These are phyloP conservation scores for Leptodontidium sp. DNA, from an alignment of 2,329 filamentous ascomycete species.

Conservation along the genomic window DNA sequence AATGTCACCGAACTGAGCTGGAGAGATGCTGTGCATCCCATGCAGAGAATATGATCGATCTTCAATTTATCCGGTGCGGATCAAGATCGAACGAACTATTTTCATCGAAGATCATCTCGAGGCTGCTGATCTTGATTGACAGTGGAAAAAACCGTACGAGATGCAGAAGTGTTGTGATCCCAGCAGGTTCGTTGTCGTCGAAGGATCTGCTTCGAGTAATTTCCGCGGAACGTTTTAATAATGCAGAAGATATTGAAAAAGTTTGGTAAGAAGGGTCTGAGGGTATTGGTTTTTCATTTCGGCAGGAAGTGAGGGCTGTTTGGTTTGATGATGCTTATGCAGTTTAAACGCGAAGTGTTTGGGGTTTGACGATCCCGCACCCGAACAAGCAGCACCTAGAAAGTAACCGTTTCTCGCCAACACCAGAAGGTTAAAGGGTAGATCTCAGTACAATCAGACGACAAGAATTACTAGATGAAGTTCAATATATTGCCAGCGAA, in stretches of 20 bases:
- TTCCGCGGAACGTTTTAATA: neutral
- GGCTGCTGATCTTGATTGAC: neutral
- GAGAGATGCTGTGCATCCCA: neutral
- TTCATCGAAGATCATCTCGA: neutral
- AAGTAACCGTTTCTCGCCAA: neutral
- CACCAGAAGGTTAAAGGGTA: neutral
- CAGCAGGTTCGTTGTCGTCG: neutral
- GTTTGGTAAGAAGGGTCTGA: constrained; percentile 11
- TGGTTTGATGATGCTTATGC: constrained; percentile 17
- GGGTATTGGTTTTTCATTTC: neutral
- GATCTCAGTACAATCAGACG: neutral
- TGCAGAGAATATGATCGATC: neutral
- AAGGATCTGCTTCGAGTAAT: constrained; percentile 8
- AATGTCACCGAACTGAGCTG: neutral
- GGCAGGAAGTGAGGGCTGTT: constrained; percentile 1
- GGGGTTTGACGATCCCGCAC: constrained; percentile 1
- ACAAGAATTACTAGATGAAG: neutral
- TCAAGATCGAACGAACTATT: neutral
- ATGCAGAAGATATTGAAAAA: neutral
- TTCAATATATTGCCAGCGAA: neutral
- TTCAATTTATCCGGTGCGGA: neutral
- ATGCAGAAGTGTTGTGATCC: constrained; percentile 11
- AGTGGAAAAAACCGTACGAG: neutral
- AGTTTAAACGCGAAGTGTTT: constrained; percentile 11
- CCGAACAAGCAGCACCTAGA: neutral